Evolutionary conservation across 352 stramenopile species (phyloP), one percentile per base, ranked within the genome.

Genomic region (Pythium rishiriense): DNA sequence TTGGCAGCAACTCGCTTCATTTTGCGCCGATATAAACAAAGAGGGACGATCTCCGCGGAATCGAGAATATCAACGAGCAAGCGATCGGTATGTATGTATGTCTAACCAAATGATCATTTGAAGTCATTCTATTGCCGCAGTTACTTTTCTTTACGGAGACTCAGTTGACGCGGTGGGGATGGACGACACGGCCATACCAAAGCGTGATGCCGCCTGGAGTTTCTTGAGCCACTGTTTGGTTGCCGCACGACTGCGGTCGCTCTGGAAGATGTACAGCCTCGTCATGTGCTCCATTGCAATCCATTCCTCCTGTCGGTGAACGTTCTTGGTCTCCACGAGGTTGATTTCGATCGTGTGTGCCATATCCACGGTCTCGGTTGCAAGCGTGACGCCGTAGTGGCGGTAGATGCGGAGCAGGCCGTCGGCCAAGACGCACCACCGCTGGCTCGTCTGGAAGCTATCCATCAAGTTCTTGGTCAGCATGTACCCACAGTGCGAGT

Each of bases 401-500:
- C 83, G 75, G 45, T 91, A 91, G 21, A 91, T 79, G 12, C 83
- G 77, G 31, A 90, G 60, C 33, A 79, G 54, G 28, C 80, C 76
- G 50, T 90, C 81, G 4, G 80, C 78, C 22, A 91, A 66, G 9
- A 90, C 83, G 45, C 83, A 91, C 83, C 83, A 91, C n/a, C 83
- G 83, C 41, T 72, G 66, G 50, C 74, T 88, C 14, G 78, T 73
- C 50, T 87, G 80, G 45, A 85, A 77, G 33, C 73, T 86, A 21
- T 88, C 80, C 19, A 90, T 59, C 45, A 82, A 78, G 50, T 74
- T 80, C 57, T 90, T 91, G 57, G 83, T 74, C 41, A 80, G 75
- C 65, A 91, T 73, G 58, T 85, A 91, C 0, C 83, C 83, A 53
- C 83, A 91, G 61, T 87, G 71, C 6, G 80, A 80, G 54, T 79